Percentiles rank a stretch among this genome's conserved stretches.
These are phyloP conservation scores for Teratosphaeria pseudoeucalypti DNA, from an alignment of 2,329 filamentous ascomycete genomes.

Conservation along the genomic window DNA sequence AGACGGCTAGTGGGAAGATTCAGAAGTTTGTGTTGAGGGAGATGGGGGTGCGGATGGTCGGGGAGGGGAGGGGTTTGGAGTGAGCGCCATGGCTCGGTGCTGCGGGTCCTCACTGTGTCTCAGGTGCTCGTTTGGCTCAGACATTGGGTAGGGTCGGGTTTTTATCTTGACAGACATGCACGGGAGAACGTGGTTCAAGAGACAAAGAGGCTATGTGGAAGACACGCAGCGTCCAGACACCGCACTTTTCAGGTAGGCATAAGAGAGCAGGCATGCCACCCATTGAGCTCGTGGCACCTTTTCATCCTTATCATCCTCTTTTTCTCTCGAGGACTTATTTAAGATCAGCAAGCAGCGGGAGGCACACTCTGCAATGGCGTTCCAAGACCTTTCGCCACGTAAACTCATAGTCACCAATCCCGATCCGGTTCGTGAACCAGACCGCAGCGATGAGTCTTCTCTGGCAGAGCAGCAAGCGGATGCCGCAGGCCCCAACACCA, in stretches of 20 bases:
- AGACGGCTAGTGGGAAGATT: conserved; percentile 94
- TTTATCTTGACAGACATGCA: neutral
- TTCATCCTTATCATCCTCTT: too few species aligned
- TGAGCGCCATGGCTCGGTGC: neutral
- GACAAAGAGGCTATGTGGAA: neutral
- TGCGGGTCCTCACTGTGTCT: too few species aligned
- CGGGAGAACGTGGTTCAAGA: neutral
- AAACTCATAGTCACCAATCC: neutral
- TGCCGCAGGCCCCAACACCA: neutral
- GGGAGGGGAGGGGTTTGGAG: conserved; percentile 25
- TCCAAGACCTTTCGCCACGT: neutral
- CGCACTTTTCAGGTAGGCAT: neutral
- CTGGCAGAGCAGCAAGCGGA: neutral
- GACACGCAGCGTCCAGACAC: neutral
- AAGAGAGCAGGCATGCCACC: neutral
- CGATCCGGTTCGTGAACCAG: neutral
- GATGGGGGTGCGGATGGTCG: conserved; percentile 44
- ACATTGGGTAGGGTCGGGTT: too few species aligned
- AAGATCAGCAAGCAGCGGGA: neutral
- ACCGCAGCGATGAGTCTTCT: neutral
- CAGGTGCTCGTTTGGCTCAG: too few species aligned
- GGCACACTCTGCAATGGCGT: neutral
- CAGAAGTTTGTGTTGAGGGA: conserved; percentile 84
- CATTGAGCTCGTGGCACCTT: too few species aligned
- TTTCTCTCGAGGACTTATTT: neutral